phyloP scores from a whole-genome alignment of 306 rosid species.

The Arachis stenosperma region DNA sequence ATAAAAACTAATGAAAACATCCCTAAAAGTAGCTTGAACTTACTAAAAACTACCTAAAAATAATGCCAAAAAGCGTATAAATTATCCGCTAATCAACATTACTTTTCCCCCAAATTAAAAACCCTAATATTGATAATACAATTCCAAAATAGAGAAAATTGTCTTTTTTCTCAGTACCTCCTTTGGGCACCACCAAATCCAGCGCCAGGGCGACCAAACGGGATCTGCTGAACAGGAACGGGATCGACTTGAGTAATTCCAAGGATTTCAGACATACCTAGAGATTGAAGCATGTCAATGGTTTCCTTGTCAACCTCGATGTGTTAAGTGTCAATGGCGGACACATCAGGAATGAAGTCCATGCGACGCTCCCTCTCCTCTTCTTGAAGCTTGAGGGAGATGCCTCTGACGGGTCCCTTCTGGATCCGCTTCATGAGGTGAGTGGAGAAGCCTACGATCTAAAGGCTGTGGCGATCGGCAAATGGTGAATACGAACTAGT shows the following conservation, averaged over 20 bases:
- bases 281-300: constrained; percentile 55
- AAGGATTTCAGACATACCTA: constrained; percentile 49
- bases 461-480: no score
- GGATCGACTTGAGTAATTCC: constrained; percentile 50
- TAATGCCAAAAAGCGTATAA: no score
- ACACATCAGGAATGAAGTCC: no score
- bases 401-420: constrained; percentile 39
- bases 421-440: constrained; percentile 66
- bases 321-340: constrained; percentile 47
- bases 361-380: no score
- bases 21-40: no score
- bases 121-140: not conserved
- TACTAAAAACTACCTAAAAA: no score
- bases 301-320: constrained; percentile 68
- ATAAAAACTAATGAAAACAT: no score
- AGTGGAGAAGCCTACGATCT: constrained; percentile 67
- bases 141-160: not conserved
- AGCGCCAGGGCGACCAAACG: constrained; percentile 37
- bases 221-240: constrained; percentile 28
- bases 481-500: no score
- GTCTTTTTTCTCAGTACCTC: constrained; percentile 38
- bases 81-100: no score
- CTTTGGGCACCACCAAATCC: constrained; percentile 45
- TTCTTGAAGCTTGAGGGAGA: no score
- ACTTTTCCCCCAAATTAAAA: not conserved